A percentile compares a stretch with the other conserved stretches of the same genome.
Conservation (phyloP, 169 alveolate species). For the Eimeria tenella region DNA sequence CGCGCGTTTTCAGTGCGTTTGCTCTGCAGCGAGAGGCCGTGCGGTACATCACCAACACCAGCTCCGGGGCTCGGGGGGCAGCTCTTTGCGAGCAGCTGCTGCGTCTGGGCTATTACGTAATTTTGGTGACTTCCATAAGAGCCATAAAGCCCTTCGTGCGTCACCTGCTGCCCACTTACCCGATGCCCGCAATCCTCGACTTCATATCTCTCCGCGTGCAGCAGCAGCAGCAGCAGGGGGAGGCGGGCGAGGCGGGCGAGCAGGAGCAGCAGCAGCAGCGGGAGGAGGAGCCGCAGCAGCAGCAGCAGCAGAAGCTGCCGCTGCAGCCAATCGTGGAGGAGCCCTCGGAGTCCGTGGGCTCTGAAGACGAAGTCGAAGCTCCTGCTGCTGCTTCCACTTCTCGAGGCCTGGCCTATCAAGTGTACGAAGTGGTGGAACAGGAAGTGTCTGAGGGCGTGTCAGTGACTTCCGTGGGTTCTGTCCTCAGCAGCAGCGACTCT, state of each 20-base stretch:
- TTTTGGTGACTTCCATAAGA: conserved; percentile 24
- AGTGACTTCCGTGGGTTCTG: conserved; percentile 21
- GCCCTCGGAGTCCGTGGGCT: not conserved
- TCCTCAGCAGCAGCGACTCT: conserved; percentile 21
- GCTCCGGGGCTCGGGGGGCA: conserved; percentile 76
- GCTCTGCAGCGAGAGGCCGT: conserved; percentile 56
- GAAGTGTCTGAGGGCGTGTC: not conserved
- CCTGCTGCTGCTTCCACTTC: conserved; percentile 18
- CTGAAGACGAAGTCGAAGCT: conserved; percentile 1
- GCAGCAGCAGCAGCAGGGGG: not conserved
- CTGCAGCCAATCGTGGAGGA: not conserved
- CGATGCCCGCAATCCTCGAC: conserved; percentile 61
- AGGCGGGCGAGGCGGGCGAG: not conserved
- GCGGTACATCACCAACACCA: conserved; percentile 63
- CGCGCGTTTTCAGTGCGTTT: not conserved
- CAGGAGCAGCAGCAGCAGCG: not conserved
- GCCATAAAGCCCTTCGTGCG: conserved; percentile 75
- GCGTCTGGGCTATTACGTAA: conserved; percentile 60
- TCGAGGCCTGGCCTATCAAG: conserved; percentile 8
- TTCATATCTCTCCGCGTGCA: not conserved
- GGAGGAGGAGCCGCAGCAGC: conserved; percentile 16
- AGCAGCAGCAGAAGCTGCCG: not conserved
- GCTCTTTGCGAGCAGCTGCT: conserved; percentile 77
- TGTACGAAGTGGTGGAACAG: not conserved
- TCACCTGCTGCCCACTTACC: conserved; percentile 59